These are phyloP conservation scores for Lycium barbarum DNA, from an alignment of 257 asterid genomes.

Conservation along the genomic window DNA sequence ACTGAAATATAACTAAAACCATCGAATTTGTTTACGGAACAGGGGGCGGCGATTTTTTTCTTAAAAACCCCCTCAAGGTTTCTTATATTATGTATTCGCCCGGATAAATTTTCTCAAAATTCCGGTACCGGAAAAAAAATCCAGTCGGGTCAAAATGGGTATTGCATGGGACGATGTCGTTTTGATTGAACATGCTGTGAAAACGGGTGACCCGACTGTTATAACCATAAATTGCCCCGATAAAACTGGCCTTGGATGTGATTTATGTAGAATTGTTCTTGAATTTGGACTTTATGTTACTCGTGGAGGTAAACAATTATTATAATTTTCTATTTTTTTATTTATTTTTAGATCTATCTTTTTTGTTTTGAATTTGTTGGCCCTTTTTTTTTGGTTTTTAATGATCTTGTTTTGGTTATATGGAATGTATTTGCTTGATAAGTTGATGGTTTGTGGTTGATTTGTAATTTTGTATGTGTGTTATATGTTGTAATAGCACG, in stretches of 20 bases:
- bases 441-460: background rate
- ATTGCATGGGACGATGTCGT: conserved; percentile 58
- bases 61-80: background rate
- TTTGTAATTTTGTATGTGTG: background rate
- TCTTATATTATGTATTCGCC: background rate
- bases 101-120: background rate
- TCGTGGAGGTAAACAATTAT: conserved; percentile 47
- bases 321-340: too few relatives aligned
- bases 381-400: background rate
- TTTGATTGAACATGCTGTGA: conserved; percentile 46
- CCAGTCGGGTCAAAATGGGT: conserved; percentile 40
- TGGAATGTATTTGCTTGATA: background rate
- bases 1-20: background rate
- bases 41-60: background rate
- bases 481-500: background rate
- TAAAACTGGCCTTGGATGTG: conserved; percentile 61
- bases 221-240: conserved; percentile 62
- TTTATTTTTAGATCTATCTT: background rate
- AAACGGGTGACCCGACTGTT: conserved; percentile 48
- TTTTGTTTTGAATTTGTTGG: background rate
- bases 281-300: conserved; percentile 55
- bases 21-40: background rate
- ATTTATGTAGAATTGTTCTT: conserved; percentile 49
- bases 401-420: background rate
- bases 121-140: background rate